A percentile compares a stretch with the other conserved stretches of the same genome.
phyloP scores from a whole-genome alignment of 305 asterid genomes.

The Solanum chacoense region DNA sequence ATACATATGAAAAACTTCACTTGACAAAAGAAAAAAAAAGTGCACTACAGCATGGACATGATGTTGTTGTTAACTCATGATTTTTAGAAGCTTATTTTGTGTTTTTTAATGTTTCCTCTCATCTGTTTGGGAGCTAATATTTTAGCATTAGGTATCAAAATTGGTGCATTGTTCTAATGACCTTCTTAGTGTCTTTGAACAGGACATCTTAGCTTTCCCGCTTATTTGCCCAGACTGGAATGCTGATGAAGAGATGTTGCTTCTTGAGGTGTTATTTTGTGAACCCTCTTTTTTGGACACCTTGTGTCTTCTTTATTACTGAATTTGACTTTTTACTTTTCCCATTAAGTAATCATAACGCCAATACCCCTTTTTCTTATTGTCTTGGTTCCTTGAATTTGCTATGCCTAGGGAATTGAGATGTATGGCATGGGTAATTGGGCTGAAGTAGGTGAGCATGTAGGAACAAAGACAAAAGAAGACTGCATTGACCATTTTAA shows the following conservation, averaged over 20 bases:
- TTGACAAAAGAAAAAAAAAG: neutral
- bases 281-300: conserved; percentile 1
- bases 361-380: neutral
- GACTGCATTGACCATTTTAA: conserved; percentile 58
- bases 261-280: conserved; percentile 47
- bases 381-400: neutral
- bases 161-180: conserved; percentile 6
- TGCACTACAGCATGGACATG: neutral
- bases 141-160: neutral
- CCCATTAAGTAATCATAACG: neutral
- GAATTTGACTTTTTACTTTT: neutral
- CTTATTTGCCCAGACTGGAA: conserved; percentile 76
- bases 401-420: conserved; percentile 47
- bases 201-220: conserved; percentile 64
- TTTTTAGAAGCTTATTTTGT: neutral
- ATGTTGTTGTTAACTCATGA: neutral
- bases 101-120: neutral
- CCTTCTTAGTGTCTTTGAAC: conserved; percentile 16
- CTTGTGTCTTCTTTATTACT: neutral
- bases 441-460: conserved; percentile 84
- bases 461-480: conserved; percentile 70
- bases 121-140: neutral
- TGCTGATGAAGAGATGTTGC: conserved; percentile 75
- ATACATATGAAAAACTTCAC: neutral
- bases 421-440: conserved; percentile 85